Percentiles rank a stretch among this genome's conserved stretches.
Evolutionary conservation across 192 early-diverging fungal species (phyloP).

Genomic region (Paraglomus brasilianum): DNA sequence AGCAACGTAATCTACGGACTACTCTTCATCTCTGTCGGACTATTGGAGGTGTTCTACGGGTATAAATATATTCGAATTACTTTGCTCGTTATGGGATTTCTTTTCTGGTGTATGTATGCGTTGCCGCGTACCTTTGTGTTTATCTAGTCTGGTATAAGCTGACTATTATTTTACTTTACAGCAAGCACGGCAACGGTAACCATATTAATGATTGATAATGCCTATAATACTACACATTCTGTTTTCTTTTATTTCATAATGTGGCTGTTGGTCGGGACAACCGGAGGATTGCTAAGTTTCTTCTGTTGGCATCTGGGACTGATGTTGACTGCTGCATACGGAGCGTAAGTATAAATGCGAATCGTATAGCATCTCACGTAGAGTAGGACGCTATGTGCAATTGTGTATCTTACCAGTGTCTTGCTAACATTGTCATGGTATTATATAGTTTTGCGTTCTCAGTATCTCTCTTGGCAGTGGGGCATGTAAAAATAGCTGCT

Average conservation of each 20-base stretch:
- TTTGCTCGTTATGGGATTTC: slow-evolving; percentile 40
- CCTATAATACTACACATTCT: slow-evolving; percentile 26
- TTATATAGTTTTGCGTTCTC: slow-evolving; percentile 35
- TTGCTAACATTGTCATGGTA: background rate
- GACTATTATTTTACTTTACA: slow-evolving; percentile 19
- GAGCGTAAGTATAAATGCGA: slow-evolving; percentile 14
- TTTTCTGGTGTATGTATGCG: slow-evolving; percentile 38
- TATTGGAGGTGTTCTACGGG: slow-evolving; percentile 39
- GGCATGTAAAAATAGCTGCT: slow-evolving; percentile 26
- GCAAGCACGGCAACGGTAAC: slow-evolving; percentile 44
- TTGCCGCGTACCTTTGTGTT: background rate
- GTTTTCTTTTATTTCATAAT: slow-evolving; percentile 36
- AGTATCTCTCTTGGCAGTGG: slow-evolving; percentile 35
- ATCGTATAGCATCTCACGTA: background rate
- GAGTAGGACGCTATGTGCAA: background rate
- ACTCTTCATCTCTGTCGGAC: slow-evolving; percentile 37
- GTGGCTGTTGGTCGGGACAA: slow-evolving; percentile 37
- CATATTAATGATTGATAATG: slow-evolving; percentile 36
- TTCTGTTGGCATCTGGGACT: slow-evolving; percentile 44
- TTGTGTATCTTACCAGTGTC: background rate
- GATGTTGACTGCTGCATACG: slow-evolving; percentile 40
- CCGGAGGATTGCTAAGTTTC: slow-evolving; percentile 35
- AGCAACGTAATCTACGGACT: slow-evolving; percentile 38
- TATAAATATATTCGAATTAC: slow-evolving; percentile 48
- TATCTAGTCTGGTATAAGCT: background rate